Percentiles rank a stretch among this genome's conserved stretches.
Conservation (phyloP, 2,329 filamentous ascomycete species). For the Microdochium trichocladiopsis region DNA sequence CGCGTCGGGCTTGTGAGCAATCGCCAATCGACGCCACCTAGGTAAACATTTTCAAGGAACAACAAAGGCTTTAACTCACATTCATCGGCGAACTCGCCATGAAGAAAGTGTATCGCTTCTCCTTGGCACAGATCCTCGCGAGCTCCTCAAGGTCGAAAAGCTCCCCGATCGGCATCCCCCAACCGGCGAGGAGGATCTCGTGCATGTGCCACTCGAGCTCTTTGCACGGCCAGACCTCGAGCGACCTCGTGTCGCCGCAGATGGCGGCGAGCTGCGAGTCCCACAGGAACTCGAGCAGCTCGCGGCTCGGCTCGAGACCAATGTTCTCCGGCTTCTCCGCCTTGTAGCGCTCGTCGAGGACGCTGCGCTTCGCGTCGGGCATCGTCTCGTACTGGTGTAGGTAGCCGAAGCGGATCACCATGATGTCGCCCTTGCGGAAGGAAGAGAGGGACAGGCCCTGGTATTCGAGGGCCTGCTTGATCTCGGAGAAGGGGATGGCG, state of each 20-base stretch:
- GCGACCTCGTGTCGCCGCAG: constrained; percentile 14
- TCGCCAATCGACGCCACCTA: no score
- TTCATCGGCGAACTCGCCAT: constrained; percentile 10
- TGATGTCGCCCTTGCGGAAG: constrained; percentile 23
- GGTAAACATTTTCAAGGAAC: no score
- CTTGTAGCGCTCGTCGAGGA: not conserved
- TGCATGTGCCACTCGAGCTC: constrained; percentile 8
- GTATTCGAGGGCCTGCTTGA: constrained; percentile 23
- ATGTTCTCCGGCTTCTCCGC: not conserved
- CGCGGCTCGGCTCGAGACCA: constrained; percentile 10
- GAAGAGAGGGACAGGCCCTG: constrained; percentile 21
- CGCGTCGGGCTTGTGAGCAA: no score
- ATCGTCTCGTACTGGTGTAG: constrained; percentile 23
- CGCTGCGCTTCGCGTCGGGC: constrained; percentile 14
- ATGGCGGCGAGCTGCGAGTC: constrained; percentile 17
- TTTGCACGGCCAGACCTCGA: constrained; percentile 12
- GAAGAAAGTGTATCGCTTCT: constrained; percentile 11
- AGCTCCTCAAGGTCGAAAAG: constrained; percentile 17
- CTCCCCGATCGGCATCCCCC: constrained; percentile 18
- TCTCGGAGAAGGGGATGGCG: constrained; percentile 22
- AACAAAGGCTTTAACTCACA: constrained; percentile 2
- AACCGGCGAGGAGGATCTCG: constrained; percentile 15
- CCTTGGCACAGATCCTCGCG: constrained; percentile 7
- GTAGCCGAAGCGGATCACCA: constrained; percentile 27
- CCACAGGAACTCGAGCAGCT: constrained; percentile 17